phyloP scores from a whole-genome alignment of 352 stramenopile species.

The Thalassiosira sp. region DNA sequence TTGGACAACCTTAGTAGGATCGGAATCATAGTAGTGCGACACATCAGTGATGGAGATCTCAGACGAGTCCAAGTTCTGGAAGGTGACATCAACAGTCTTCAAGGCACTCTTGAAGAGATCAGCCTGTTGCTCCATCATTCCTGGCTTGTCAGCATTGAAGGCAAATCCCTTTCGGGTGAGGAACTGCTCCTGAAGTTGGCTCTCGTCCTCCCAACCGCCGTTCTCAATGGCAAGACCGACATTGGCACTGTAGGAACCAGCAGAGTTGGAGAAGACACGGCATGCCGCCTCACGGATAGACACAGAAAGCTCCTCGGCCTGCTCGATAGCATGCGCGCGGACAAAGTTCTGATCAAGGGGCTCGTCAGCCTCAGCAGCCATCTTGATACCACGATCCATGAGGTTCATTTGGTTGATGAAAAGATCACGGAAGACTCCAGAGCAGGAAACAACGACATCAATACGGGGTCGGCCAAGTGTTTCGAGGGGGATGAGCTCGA shows the following conservation, averaged over 20 bases:
- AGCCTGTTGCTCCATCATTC: slow-evolving; percentile 88
- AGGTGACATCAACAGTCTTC: slow-evolving; percentile 88
- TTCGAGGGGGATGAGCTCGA: slow-evolving; percentile 88
- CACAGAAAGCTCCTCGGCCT: slow-evolving; percentile 84
- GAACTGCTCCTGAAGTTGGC: slow-evolving; percentile 88
- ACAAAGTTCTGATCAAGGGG: slow-evolving; percentile 86
- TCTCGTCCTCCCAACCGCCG: slow-evolving; percentile 86
- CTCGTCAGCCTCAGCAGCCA: slow-evolving; percentile 88
- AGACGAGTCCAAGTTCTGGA: slow-evolving; percentile 88
- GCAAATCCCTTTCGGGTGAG: slow-evolving; percentile 87
- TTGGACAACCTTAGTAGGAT: slow-evolving; percentile 88
- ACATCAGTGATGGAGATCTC: slow-evolving; percentile 90
- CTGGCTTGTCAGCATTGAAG: slow-evolving; percentile 89
- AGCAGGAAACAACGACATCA: slow-evolving; percentile 88
- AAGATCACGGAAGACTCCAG: slow-evolving; percentile 88
- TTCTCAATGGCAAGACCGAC: slow-evolving; percentile 89
- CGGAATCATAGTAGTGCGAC: slow-evolving; percentile 88
- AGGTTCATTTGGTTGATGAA: slow-evolving; percentile 93
- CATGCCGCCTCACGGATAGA: slow-evolving; percentile 83
- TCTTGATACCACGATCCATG: slow-evolving; percentile 88
- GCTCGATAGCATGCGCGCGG: slow-evolving; percentile 85
- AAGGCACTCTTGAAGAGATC: slow-evolving; percentile 86
- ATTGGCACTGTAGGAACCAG: slow-evolving; percentile 87
- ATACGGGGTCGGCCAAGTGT: slow-evolving; percentile 85
- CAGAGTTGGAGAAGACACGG: slow-evolving; percentile 88